Evolutionary conservation across 805 yeast genomes (phyloP), one percentile per base, ranked within the genome.

Genomic region (Blastobotrys muscicola): DNA sequence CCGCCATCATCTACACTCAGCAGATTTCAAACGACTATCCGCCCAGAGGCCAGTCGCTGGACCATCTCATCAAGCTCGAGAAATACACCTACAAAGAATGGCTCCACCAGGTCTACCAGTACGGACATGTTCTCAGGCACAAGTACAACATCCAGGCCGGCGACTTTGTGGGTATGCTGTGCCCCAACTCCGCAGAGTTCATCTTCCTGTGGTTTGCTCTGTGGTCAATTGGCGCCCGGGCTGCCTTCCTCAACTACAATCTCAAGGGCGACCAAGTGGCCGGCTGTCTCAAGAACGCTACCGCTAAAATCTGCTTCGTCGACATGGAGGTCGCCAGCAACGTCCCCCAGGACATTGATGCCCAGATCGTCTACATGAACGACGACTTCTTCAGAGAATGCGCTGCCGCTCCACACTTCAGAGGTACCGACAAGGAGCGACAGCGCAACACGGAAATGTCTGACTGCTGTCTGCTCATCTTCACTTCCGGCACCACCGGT

Each of bases 401-500:
- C 34, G 67, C 75, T 8, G 73, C 56, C 58, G 11, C n/a, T 4
- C 66, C 38, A 46, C 65, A 23, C 56, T 72, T 30, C 75, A 76
- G 12, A 60, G 65, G 56, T 70, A 75, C 56, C 63, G 89, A 57
- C 76, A 52, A 62, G 7, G 62, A 75, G 8, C 74, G 95, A 31
- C 43, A 83, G 50, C 74, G 76, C 7, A 62, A 63, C 7, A 77
- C 78, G 41, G 61, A 68, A 9, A 82, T 80, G 57, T 74, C 69
- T 51, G 74, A 76, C 44, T 74, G 90, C 3, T 80, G 83, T 14
- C 73, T 80, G 50, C 71, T 85, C 51, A 85, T 89, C 41, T 89
- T 81, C 61, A 89, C 97, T 0, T 84, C 95, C 0, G 97, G 97
- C 33, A 90, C 97, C 5, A 85, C 97, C 0, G 97, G 97, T 0